Evolutionary conservation across 495 filamentous ascomycete genomes (phyloP).

Genomic region (Podospora bellae-mahoneyi): DNA sequence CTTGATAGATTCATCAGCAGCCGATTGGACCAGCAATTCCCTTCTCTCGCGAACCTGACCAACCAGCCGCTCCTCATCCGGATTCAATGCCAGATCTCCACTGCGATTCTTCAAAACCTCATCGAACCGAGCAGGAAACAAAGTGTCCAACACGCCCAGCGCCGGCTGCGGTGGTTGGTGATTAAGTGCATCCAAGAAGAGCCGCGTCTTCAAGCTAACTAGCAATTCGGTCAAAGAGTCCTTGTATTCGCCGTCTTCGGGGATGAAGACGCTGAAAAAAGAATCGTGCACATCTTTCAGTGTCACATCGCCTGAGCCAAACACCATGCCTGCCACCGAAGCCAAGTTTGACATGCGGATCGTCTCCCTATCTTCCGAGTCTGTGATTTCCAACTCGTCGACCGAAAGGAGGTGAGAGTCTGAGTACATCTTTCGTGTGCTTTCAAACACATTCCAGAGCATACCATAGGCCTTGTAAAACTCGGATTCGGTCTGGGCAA

Average conservation of each 20-base stretch:
- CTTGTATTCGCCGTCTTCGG: slow-evolving; percentile 54
- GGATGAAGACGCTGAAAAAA: slow-evolving; percentile 81
- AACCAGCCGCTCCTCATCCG: slow-evolving; percentile 73
- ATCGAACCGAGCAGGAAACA: slow-evolving; percentile 72
- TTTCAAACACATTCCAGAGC: slow-evolving; percentile 75
- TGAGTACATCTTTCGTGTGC: slow-evolving; percentile 76
- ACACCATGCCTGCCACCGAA: slow-evolving; percentile 76
- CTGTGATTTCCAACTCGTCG: slow-evolving; percentile 67
- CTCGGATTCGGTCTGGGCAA: slow-evolving; percentile 69
- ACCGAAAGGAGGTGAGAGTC: slow-evolving; percentile 66
- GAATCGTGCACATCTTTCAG: slow-evolving; percentile 79
- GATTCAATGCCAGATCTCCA: slow-evolving; percentile 60
- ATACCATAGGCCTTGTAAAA: slow-evolving; percentile 76
- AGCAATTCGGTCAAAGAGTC: slow-evolving; percentile 68
- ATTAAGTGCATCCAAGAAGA: slow-evolving; percentile 68
- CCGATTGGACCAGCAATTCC: slow-evolving; percentile 60
- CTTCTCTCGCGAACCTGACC: slow-evolving; percentile 60
- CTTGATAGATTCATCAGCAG: slow-evolving; percentile 54
- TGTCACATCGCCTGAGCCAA: slow-evolving; percentile 77
- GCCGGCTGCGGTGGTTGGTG: slow-evolving; percentile 54
- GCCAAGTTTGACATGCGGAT: slow-evolving; percentile 86
- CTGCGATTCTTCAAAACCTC: slow-evolving; percentile 61
- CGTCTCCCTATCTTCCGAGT: slow-evolving; percentile 64
- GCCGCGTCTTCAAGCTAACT: slow-evolving; percentile 82
- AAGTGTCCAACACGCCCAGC: slow-evolving; percentile 63